Evolutionary conservation across 768 basidiomycete species (phyloP), one percentile per base, ranked within the genome.

Genomic region (Leccinum disarticulatum): DNA sequence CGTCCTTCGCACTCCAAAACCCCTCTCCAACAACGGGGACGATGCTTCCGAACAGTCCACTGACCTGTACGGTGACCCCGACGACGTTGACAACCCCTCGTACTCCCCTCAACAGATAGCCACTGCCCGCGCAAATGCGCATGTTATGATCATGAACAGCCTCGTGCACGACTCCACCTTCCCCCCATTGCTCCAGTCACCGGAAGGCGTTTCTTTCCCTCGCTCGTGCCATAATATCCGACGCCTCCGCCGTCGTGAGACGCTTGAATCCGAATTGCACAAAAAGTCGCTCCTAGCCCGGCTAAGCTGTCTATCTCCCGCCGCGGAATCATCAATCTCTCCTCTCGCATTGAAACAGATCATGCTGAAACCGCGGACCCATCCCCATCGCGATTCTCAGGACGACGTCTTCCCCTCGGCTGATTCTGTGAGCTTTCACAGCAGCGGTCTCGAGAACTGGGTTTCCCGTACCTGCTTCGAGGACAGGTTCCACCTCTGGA

Each of bases 381-480:
- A 76, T 53, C 76, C 68, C 13, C 67, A 75, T 53, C 76, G 75
- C 67, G 77, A 77, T 46, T 61, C 71, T 36, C 74, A 72, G 50
- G 76, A 59, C 6, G 66, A 62, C 59, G 25, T 61, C 33, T 69
- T 73, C 52, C 64, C 61, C 30, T 54, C 59, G 50, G 41, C 62
- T 6, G 64, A 62, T 48, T 62, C 58, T 17, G 56, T 64, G 27
- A 55, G 52, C 54, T 55, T 63, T 50, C 67, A 73, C 43, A 87
- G 86, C 67, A 75, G 76, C 14, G 86, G 87, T 56, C 76, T 93
- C 50, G 80, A 79, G 47, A 80, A 75, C n/a, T 93, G 91, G 91
- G 78, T 84, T 61, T 76, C 79, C 38, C 86, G 90, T 4, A 86
- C 87, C 27, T 87, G 87, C 68, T 91, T 90, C 70, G 90, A 93